phyloP scores from a whole-genome alignment of 129 eudicot species.

The Calendula officinalis region DNA sequence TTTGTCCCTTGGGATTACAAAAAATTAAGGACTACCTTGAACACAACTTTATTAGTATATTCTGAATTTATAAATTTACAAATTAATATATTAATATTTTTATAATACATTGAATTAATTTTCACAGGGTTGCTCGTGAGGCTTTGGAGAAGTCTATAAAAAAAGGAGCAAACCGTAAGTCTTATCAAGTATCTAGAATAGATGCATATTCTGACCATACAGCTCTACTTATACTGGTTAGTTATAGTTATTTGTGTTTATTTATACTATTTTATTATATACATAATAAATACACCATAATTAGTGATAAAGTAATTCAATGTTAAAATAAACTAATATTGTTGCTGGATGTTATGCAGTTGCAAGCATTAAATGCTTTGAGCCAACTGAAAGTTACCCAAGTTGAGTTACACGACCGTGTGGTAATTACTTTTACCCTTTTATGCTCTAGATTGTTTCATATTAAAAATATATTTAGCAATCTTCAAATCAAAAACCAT shows the following conservation, averaged over 20 bases:
- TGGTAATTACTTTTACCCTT: constrained; percentile 37
- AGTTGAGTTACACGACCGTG: constrained; percentile 35
- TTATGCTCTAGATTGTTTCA: background rate
- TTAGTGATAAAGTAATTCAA: too few relatives aligned
- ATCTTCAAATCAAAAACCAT: too few relatives aligned
- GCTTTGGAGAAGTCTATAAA: constrained; percentile 37
- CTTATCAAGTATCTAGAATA: constrained; percentile 32
- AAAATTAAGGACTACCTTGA: too few relatives aligned
- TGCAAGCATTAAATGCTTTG: constrained; percentile 64
- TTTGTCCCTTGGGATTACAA: too few relatives aligned
- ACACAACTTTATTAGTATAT: too few relatives aligned
- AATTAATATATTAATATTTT: background rate
- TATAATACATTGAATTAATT: background rate
- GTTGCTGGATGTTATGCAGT: constrained; percentile 46
- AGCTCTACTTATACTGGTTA: constrained; percentile 65
- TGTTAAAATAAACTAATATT: constrained; percentile 11
- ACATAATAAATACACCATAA: too few relatives aligned
- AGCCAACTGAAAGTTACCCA: constrained; percentile 53
- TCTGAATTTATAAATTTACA: too few relatives aligned
- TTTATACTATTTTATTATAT: background rate
- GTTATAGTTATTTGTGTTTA: constrained; percentile 18
- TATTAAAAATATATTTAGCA: background rate
- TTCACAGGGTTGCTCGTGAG: constrained; percentile 56
- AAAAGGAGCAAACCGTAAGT: constrained; percentile 34
- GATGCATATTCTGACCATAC: constrained; percentile 35